Evolutionary conservation across 2,329 filamentous ascomycete species (phyloP).

Genomic region (Clonostachys rhizophaga): DNA sequence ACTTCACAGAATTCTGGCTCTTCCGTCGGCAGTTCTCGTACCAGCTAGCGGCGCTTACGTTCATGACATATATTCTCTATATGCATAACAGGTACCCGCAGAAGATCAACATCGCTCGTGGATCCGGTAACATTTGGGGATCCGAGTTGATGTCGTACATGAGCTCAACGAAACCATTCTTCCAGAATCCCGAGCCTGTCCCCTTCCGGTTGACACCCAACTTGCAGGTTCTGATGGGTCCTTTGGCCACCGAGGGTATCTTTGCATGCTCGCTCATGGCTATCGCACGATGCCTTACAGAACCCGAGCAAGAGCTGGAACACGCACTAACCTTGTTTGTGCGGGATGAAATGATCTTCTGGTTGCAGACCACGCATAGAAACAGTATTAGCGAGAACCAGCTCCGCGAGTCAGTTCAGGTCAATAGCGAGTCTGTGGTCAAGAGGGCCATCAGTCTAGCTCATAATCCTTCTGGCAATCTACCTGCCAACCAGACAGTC

Average conservation of each 20-base stretch:
- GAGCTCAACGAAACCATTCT: slow-evolving; percentile 77
- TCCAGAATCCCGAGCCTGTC: slow-evolving; percentile 92
- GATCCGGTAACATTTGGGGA: slow-evolving; percentile 91
- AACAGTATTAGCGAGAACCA: slow-evolving; percentile 51
- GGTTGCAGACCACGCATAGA: slow-evolving; percentile 80
- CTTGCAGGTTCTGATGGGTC: slow-evolving; percentile 92
- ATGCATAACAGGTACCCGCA: slow-evolving; percentile 95
- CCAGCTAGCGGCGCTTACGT: slow-evolving; percentile 89
- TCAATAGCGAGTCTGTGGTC: slow-evolving; percentile 86
- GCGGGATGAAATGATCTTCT: slow-evolving; percentile 95
- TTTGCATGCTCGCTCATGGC: slow-evolving; percentile 96
- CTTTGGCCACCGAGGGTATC: slow-evolving; percentile 91
- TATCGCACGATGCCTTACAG: slow-evolving; percentile 88
- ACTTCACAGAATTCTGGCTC: slow-evolving; percentile 93
- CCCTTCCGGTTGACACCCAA: slow-evolving; percentile 97
- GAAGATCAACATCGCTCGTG: slow-evolving; percentile 87
- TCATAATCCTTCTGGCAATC: slow-evolving; percentile 68
- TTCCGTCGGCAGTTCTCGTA: slow-evolving; percentile 97
- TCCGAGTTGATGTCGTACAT: slow-evolving; percentile 91
- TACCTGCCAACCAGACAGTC: slow-evolving; percentile 95
- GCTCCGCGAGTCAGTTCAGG: slow-evolving; percentile 73
- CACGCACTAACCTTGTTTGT: slow-evolving; percentile 94
- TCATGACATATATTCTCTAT: slow-evolving; percentile 98
- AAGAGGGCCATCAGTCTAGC: slow-evolving; percentile 85
- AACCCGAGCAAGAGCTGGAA: slow-evolving; percentile 86